Base-by-base conservation (phyloP, 371 early-diverging fungal genomes). In the Umbelopsis sp. region DNA sequence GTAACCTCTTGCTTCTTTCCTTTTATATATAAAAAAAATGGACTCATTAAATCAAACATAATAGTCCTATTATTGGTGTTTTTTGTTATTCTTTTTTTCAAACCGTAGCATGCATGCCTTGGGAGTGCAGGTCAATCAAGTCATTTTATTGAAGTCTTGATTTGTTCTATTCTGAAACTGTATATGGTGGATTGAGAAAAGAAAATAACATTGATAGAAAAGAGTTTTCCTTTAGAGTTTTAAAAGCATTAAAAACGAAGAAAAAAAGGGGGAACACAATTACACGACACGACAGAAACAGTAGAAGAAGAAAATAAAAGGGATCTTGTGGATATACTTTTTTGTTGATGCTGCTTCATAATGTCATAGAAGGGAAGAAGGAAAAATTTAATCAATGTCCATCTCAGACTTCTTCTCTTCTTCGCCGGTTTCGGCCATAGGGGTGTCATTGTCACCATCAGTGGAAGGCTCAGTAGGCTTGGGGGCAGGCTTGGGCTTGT, bases 401-500 rank as follows among this genome's bases (percentile, higher is more conserved):
- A 87, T 90, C 44, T 79, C 79, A 52, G 77, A 69, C 75, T 77
- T 78, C 73, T 79, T 76, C 52, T 77, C 78, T 20, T 73, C 69
- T 18, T 57, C 57, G 12, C 35, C 57, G 63, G 67, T 70, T 24
- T 81, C 83, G 12, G 71, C 73, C 75, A 74, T 78, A 32, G 79
- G 80, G 57, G 82, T 70, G 72, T 84, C 80, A 63, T 73, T 76
- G 67, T 82, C 83, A 51, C 75, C 73, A 66, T 75, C 76, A 9
- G 73, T 48, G 50, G 72, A 52, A 50, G 70, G 46, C 37, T 70
- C 75, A 57, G 74, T 76, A 71, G 78, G 81, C 74, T 87, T 86
- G 64, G 86, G 82, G 67, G 85, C 83, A 69, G 97, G 97, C 90
- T 96, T 96, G 74, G 97, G 96, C 80, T 92, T 92, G 85, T 84